Evolutionary conservation across 2,329 filamentous ascomycete species (phyloP).

Genomic region (Fusarium sp.): DNA sequence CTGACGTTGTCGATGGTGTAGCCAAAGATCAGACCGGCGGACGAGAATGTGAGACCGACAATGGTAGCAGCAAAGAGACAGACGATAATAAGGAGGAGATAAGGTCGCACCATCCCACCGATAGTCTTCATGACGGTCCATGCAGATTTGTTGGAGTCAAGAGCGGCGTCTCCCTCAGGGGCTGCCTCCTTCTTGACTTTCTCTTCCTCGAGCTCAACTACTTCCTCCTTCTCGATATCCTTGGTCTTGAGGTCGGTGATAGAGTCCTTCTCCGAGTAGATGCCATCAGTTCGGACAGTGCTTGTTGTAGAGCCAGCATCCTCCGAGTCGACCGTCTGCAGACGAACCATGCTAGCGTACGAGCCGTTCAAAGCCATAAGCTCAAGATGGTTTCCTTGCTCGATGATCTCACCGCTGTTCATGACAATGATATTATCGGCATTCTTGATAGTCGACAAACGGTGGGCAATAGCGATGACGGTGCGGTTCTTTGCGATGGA

Average conservation of each 20-base stretch:
- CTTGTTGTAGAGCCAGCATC: constrained; percentile 52
- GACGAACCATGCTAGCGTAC: constrained; percentile 67
- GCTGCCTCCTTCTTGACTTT: constrained; percentile 50
- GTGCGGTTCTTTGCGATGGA: constrained; percentile 68
- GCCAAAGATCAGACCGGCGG: constrained; percentile 68
- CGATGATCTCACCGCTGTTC: constrained; percentile 71
- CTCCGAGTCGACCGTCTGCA: constrained; percentile 57
- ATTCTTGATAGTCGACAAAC: constrained; percentile 72
- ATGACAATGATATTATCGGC: constrained; percentile 79
- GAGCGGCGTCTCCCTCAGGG: constrained; percentile 54
- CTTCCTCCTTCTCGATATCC: constrained; percentile 56
- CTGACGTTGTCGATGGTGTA: constrained; percentile 62
- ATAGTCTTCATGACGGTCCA: constrained; percentile 59
- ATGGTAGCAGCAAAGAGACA: constrained; percentile 64
- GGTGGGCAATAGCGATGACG: constrained; percentile 76
- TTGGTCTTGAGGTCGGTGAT: constrained; percentile 53
- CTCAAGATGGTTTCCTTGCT: constrained; percentile 75
- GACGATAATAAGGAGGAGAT: constrained; percentile 57
- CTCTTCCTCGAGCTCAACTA: constrained; percentile 57
- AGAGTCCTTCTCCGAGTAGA: constrained; percentile 57
- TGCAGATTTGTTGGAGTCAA: constrained; percentile 59
- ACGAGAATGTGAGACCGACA: constrained; percentile 69
- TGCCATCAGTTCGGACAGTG: constrained; percentile 61
- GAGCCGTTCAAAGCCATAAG: constrained; percentile 67
- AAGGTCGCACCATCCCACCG: constrained; percentile 57